Evolutionary conservation across 345 rosid genomes (phyloP).

Genomic region (Populus nigra): DNA sequence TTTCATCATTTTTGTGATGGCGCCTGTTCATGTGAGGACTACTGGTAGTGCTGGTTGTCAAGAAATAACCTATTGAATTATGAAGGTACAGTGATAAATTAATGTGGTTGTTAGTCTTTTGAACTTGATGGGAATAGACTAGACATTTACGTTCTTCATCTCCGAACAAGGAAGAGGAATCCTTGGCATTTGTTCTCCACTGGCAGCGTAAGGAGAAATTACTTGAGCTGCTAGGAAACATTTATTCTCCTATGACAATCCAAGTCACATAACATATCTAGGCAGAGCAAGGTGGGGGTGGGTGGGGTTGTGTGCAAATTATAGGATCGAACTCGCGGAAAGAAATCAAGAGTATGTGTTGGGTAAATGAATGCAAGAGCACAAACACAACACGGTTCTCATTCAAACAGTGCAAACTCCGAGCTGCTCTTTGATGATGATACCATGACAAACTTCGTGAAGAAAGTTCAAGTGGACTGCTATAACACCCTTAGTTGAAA

Average conservation of each 20-base stretch:
- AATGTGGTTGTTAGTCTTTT: neutral
- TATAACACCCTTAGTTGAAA: neutral
- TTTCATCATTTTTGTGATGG: constrained; percentile 65
- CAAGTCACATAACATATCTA: no score
- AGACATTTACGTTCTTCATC: neutral
- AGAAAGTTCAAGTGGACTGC: neutral
- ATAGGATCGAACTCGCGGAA: neutral
- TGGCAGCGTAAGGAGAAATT: neutral
- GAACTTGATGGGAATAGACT: neutral
- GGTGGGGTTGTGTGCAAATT: neutral
- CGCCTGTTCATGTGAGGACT: constrained; percentile 58
- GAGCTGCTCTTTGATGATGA: neutral
- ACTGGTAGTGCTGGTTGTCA: constrained; percentile 39
- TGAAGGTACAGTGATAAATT: no score
- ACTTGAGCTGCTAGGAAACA: neutral
- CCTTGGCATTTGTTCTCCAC: neutral
- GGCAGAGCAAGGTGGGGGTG: neutral
- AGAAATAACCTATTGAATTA: neutral
- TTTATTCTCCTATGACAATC: neutral
- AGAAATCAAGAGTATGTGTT: neutral
- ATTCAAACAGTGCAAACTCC: neutral
- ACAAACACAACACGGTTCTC: neutral
- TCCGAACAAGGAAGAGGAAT: neutral
- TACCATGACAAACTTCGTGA: neutral
- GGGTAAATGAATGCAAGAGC: neutral